A percentile compares a stretch with the other conserved stretches of the same genome.
phyloP scores from a whole-genome alignment of 2,329 filamentous ascomycete species.

The Aspergillus pseudonomiae region DNA sequence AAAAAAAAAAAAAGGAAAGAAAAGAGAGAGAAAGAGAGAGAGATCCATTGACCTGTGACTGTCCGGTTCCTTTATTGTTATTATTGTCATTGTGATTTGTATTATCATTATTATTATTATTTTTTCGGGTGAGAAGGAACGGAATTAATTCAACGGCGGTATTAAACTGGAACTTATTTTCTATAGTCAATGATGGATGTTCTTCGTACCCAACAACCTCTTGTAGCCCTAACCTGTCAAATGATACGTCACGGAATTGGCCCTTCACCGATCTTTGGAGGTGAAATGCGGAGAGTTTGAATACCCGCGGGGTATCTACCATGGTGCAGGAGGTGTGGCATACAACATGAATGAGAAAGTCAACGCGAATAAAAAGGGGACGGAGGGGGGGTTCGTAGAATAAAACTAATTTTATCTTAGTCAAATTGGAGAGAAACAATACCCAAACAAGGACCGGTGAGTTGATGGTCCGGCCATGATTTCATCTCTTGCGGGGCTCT shows the following conservation, averaged over 20 bases:
- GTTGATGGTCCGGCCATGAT: background rate
- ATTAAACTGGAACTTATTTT: background rate
- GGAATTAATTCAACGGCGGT: background rate
- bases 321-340: too few relatives aligned
- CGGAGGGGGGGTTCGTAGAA: background rate
- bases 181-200: background rate
- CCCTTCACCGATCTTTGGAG: background rate
- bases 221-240: background rate
- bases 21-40: background rate
- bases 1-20: too few relatives aligned
- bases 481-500: slow-evolving; percentile 2
- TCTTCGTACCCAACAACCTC: background rate
- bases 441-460: slow-evolving; percentile 18
- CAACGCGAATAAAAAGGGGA: background rate
- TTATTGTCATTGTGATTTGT: background rate
- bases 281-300: background rate
- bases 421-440: background rate
- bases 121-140: background rate
- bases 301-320: background rate
- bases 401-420: background rate
- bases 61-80: background rate
- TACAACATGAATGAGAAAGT: too few relatives aligned
- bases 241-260: background rate
- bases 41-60: background rate
- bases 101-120: background rate